These are phyloP conservation scores for Stagonosporopsis vannaccii DNA, from an alignment of 2,329 filamentous ascomycete genomes.

Conservation along the genomic window DNA sequence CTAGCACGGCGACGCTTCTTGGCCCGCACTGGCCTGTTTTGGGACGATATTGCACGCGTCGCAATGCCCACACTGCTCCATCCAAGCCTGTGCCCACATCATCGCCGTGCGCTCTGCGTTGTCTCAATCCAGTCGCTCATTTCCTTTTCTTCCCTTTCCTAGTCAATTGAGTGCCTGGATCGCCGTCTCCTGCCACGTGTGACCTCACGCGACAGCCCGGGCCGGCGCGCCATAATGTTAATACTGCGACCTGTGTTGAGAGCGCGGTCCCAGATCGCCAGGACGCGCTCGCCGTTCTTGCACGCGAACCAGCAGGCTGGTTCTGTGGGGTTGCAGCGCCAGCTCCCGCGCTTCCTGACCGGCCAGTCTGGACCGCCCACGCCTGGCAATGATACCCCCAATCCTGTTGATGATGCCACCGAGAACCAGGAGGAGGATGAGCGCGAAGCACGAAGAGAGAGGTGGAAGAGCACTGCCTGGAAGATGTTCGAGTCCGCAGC, in stretches of 20 bases:
- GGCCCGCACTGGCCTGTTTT: constrained; percentile 18
- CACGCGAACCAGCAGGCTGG: constrained; percentile 36
- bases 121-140: constrained; percentile 25
- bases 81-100: constrained; percentile 9
- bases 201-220: constrained; percentile 32
- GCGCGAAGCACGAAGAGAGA: constrained; percentile 28
- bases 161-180: constrained; percentile 17
- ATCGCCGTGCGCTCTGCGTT: constrained; percentile 16
- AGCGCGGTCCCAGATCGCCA: constrained; percentile 7
- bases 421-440: constrained; percentile 33
- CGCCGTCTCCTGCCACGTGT: constrained; percentile 28
- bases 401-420: constrained; percentile 48
- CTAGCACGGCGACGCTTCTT: constrained; percentile 9
- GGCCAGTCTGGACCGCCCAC: constrained; percentile 47
- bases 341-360: constrained; percentile 35
- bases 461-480: constrained; percentile 53
- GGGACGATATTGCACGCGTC: constrained; percentile 12
- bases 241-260: constrained; percentile 36
- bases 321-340: constrained; percentile 19
- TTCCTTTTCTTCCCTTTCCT: constrained; percentile 24
- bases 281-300: constrained; percentile 15
- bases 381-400: constrained; percentile 48
- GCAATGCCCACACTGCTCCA: constrained; percentile 14
- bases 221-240: constrained; percentile 38
- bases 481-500: constrained; percentile 62